Conservation (phyloP, 805 yeast genomes). For the Candida tammaniensis region DNA sequence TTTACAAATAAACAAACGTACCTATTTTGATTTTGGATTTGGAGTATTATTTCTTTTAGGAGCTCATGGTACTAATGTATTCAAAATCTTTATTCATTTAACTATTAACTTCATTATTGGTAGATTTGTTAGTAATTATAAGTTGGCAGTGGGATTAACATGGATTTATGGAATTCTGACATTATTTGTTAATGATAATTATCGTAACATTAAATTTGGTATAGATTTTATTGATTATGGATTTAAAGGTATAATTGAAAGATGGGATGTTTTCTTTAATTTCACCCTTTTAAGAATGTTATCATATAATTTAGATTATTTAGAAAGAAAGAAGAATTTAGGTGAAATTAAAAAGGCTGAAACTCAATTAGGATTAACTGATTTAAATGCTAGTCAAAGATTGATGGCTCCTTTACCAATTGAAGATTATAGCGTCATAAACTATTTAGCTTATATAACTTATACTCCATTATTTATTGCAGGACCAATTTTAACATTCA, state of each 20-base stretch:
- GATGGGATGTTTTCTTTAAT: constrained; percentile 97
- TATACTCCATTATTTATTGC: constrained; percentile 92
- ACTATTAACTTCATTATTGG: constrained; percentile 51
- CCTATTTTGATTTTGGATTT: constrained; percentile 68
- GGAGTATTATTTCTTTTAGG: constrained; percentile 67
- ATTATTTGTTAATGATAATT: constrained; percentile 73
- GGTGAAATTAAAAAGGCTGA: constrained; percentile 12
- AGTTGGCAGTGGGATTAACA: constrained; percentile 41
- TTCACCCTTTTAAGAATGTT: constrained; percentile 82
- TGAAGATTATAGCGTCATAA: constrained; percentile 56
- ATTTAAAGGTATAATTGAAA: constrained; percentile 70
- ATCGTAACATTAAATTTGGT: constrained; percentile 53
- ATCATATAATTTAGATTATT: constrained; percentile 77
- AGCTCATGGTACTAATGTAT: constrained; percentile 75
- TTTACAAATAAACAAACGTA: constrained; percentile 31
- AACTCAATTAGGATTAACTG: constrained; percentile 7
- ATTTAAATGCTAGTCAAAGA: constrained; percentile 60
- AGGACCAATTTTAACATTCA: constrained; percentile 92
- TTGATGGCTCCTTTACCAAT: constrained; percentile 60
- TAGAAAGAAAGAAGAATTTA: constrained; percentile 35
- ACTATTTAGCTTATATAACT: constrained; percentile 71
- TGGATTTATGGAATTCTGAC: constrained; percentile 84
- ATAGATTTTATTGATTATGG: constrained; percentile 57
- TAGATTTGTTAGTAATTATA: constrained; percentile 29
- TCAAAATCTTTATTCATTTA: constrained; percentile 62